phyloP scores from a whole-genome alignment of 2,329 filamentous ascomycete species.

The Sarocladiaceae sp. region DNA sequence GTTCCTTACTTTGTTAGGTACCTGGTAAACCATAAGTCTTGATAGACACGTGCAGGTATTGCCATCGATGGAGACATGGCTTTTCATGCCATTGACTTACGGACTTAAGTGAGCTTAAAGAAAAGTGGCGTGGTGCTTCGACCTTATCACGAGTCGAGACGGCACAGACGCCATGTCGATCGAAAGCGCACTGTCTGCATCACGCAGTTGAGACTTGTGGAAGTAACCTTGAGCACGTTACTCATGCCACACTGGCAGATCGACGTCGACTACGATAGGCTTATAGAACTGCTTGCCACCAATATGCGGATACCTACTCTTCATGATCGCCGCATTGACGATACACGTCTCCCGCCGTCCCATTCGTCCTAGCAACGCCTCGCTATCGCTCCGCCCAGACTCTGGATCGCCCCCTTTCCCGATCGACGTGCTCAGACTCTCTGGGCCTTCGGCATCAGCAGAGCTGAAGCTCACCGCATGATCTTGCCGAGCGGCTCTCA shows the following conservation, averaged over 20 bases:
- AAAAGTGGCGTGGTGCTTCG: too few relatives aligned
- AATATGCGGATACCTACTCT: constrained; percentile 56
- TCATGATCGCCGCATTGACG: constrained; percentile 73
- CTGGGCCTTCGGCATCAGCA: constrained; percentile 16
- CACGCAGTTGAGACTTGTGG: too few relatives aligned
- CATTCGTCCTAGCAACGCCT: constrained; percentile 33
- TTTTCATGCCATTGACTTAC: too few relatives aligned
- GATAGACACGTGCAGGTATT: too few relatives aligned
- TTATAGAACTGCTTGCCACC: constrained; percentile 64
- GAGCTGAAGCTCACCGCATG: neutral
- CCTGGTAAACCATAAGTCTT: too few relatives aligned
- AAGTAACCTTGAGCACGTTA: neutral
- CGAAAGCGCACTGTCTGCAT: too few relatives aligned
- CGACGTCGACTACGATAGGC: constrained; percentile 76
- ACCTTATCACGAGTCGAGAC: too few relatives aligned
- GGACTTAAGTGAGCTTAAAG: too few relatives aligned
- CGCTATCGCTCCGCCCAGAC: constrained; percentile 34
- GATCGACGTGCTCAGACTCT: constrained; percentile 15
- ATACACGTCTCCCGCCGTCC: constrained; percentile 63
- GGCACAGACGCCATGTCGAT: too few relatives aligned
- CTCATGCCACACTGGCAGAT: constrained; percentile 50
- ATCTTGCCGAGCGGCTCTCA: neutral
- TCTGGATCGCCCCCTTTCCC: constrained; percentile 33
- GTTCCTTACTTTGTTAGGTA: too few relatives aligned
- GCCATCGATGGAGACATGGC: too few relatives aligned